Evolutionary conservation across 805 yeast genomes (phyloP), one percentile per base, ranked within the genome.

Genomic region (Lipomyces orientalis): DNA sequence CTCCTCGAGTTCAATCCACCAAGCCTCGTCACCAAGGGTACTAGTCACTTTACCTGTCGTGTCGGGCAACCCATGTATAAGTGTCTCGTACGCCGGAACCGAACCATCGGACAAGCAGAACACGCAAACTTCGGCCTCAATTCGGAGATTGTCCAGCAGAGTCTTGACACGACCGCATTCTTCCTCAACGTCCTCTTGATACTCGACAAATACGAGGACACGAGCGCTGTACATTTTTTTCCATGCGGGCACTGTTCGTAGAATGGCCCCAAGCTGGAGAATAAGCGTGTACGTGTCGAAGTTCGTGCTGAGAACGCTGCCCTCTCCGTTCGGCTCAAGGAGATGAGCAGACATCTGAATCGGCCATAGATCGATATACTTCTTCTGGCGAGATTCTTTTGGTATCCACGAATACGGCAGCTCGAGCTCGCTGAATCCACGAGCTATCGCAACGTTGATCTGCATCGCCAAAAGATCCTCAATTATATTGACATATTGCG

Each of bases 211-310:
- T 0, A 90, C 96, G 61, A 95, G 88, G 10, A 95, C 92, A 67
- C 99, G 82, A 51, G 95, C 76, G 5, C 78, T 80, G 75, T 92
- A 95, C 0, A 90, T 87, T 59, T 82, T 82, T 71, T 90, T 88
- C 99, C 99, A 95, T 56, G 89, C 90, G 0, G 97, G 96, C 2
- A 95, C 99, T 0, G 99, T 93, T 10, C 90, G 87, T 66, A 95
- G 80, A 72, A 95, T 94, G 1, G 97, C 97, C 2, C 98, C 99
- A 65, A 95, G 81, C 75, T 95, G 99, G 66, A 96, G 80, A 71
- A 95, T 95, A 75, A 95, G 83, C 0, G 98, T 94, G 75, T 93
- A 95, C 0, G 99, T 95, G 77, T 95, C 99, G 76, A 95, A 93
- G 75, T 95, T 95, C 2, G 97, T 93, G 0, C 97, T 90, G 67